These are phyloP conservation scores for Macadamia tetraphylla DNA, from an alignment of 164 flowering plant genomes.

Conservation along the genomic window DNA sequence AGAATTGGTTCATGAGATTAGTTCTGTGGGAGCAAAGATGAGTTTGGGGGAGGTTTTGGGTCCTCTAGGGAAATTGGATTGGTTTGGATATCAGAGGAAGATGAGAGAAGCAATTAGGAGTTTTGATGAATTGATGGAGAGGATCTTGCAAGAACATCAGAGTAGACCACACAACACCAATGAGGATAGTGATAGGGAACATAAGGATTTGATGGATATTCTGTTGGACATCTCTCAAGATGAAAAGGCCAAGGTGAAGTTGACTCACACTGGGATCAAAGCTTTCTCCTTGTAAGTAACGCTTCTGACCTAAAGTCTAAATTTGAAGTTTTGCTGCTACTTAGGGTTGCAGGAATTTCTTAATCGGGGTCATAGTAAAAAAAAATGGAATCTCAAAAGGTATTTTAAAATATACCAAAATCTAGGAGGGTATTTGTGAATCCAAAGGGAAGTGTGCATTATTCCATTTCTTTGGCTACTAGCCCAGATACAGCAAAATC, in stretches of 20 bases:
- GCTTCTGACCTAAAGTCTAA: too few relatives aligned
- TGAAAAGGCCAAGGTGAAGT: conserved; percentile 19
- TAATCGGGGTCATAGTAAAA: too few relatives aligned
- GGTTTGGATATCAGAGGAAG: conserved; percentile 25
- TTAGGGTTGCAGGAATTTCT: too few relatives aligned
- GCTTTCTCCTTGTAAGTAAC: conserved; percentile 23
- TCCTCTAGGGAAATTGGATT: conserved; percentile 6
- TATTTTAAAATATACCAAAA: too few relatives aligned
- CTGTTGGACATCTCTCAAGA: conserved; percentile 26
- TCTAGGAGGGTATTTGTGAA: too few relatives aligned
- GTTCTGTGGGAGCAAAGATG: conserved; percentile 20
- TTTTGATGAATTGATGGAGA: conserved; percentile 32
- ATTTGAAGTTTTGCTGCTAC: too few relatives aligned
- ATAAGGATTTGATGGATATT: conserved; percentile 28
- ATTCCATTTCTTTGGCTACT: too few relatives aligned
- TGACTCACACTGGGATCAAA: conserved; percentile 28
- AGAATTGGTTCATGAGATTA: conserved; percentile 24
- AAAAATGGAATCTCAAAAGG: too few relatives aligned
- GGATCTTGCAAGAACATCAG: conserved; percentile 26
- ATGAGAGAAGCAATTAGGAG: conserved; percentile 10
- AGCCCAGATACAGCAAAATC: too few relatives aligned
- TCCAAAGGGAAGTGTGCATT: too few relatives aligned
- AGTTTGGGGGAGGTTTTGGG: conserved; percentile 24
- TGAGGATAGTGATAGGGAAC: background rate
- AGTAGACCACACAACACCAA: background rate